Base-by-base conservation (phyloP, 2,329 filamentous ascomycete species). In the Aureobasidium melanogenum region DNA sequence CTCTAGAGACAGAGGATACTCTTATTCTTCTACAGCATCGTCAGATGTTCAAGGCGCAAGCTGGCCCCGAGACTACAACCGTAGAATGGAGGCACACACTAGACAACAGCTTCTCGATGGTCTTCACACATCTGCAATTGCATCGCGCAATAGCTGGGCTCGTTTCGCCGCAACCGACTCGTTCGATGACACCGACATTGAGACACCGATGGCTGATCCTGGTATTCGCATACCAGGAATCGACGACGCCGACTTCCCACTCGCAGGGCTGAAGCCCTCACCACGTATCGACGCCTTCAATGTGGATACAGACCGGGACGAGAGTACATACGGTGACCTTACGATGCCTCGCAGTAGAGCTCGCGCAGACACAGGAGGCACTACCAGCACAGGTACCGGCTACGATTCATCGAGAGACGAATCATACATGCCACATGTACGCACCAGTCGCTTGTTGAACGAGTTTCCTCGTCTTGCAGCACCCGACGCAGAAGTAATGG, bases 401-500 rank as follows among this genome's bases (percentile, higher is more conserved):
- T 55, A 65, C 55, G 57, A 57, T 10, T 57, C 60, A 26, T 59
- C 56, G 22, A 65, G 65, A 61, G 63, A 57, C 24, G 64, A 65
- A 63, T 10, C 30, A 44, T 50, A 41, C 62, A 34, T 47, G 17
- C 62, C 52, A 15, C 28, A 39, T 32, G 56, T 22, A 8, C 43
- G 56, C 24, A 48, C 22, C 22, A 59, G 56, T 24, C 43, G 44
- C n/a, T 36, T 59, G 8, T n/a, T 59, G 24, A 50, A 19, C 30
- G 41, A 54, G 17, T 72, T 73, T 28, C 71, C 71, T 15, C 60
- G 62, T 5, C 60, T 68, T 8, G 60, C 66, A 1, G 66, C 69
- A 15, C 71, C 71, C 12, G 68, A 71, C 44, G 67, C 71, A 15
- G 66, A 67, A 17, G 66, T 67, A 9, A 60, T 74, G 17, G 61